Base-by-base conservation (phyloP, 2,329 filamentous ascomycete species). In the Cordyceps pruinosa region DNA sequence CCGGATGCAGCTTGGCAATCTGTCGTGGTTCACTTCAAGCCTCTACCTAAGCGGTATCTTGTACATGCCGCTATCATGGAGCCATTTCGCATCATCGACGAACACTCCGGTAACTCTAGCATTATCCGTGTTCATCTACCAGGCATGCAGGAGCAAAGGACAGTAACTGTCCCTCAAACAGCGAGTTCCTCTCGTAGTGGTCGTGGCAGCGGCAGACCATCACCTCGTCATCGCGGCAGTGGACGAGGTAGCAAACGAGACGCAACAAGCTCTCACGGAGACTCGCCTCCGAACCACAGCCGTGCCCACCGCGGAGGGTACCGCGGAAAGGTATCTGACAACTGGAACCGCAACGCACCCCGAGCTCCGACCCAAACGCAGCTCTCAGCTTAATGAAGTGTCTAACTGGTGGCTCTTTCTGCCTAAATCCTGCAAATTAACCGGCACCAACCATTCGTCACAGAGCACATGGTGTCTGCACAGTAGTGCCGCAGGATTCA, bases 1-100 rank as follows among this genome's bases (percentile, higher is more conserved):
- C 85, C 86, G 1, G 78, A 82, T 35, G 78, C 80, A 35, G 81
- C 84, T 17, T 89, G 86, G 85, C 76, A 79, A 57, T 80, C 84
- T 15, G 82, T 80, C 7, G 68, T 75, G 13, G 73, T 78, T 41
- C 78, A 79, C 50, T 73, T 75, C 35, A 85, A 83, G 65, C 75
- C 80, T 1, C 71, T 85, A 13, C 80, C 77, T 1, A 76, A 75
- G 59, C 78, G 74, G 61, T 77, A 84, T 41, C 65, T 74, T 30
- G 69, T 83, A 19, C 68, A 74, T 45, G 61, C 71, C 15, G 61
- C 66, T 23, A 65, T 66, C 19, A 68, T 68, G 61, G 71, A 73
- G 48, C 67, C 70, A 1, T 70, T 70, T 56, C 68, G 69, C 58
- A 70, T 73, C 46, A 44, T 62, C 12, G 63, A 68, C 2, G 69